A percentile compares a stretch with the other conserved stretches of the same genome.
phyloP scores from a whole-genome alignment of 2,329 filamentous ascomycete genomes.

The Ophiosphaerella narmari region DNA sequence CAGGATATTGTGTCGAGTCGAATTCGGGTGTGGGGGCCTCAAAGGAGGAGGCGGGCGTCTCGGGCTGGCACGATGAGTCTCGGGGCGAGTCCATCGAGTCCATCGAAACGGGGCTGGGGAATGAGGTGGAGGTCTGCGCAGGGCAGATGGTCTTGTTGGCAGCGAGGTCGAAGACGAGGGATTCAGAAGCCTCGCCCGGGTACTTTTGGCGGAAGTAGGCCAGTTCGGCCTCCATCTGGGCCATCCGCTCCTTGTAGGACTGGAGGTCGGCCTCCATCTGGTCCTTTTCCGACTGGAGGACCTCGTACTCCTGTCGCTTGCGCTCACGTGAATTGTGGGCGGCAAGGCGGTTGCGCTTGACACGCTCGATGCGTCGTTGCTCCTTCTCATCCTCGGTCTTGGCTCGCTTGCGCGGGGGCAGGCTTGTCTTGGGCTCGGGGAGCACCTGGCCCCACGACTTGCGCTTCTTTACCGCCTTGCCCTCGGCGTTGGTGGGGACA shows the following conservation, averaged over 20 bases:
- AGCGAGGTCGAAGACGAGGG: conserved; percentile 23
- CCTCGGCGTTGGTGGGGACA: conserved; percentile 22
- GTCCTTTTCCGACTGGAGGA: conserved; percentile 69
- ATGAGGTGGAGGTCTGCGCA: conserved; percentile 38
- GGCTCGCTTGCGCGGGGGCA: conserved; percentile 93
- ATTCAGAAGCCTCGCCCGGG: conserved; percentile 33
- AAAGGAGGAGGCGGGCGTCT: conserved; percentile 45
- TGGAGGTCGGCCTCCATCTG: conserved; percentile 68
- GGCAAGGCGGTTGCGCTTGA: conserved; percentile 92
- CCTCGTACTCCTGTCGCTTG: conserved; percentile 88
- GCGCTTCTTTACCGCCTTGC: conserved; percentile 82
- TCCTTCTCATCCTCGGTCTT: conserved; percentile 99
- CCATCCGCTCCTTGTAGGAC: conserved; percentile 55
- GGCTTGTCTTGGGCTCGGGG: conserved; percentile 93
- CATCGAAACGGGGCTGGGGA: conserved; percentile 44
- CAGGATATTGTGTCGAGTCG: conserved; percentile 99
- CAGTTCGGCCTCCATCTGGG: conserved; percentile 57
- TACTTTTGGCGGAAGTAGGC: conserved; percentile 40
- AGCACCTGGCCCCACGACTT: conserved; percentile 99
- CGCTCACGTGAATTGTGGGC: conserved; percentile 96
- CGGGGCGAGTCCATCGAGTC: conserved; percentile 47
- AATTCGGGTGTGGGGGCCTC: conserved; percentile 60
- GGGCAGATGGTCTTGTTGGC: conserved; percentile 42
- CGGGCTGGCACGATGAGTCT: conserved; percentile 44
- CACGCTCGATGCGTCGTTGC: conserved; percentile 94